Conservation (phyloP, 768 basidiomycete genomes). For the Thelephora aurantiotincta region DNA sequence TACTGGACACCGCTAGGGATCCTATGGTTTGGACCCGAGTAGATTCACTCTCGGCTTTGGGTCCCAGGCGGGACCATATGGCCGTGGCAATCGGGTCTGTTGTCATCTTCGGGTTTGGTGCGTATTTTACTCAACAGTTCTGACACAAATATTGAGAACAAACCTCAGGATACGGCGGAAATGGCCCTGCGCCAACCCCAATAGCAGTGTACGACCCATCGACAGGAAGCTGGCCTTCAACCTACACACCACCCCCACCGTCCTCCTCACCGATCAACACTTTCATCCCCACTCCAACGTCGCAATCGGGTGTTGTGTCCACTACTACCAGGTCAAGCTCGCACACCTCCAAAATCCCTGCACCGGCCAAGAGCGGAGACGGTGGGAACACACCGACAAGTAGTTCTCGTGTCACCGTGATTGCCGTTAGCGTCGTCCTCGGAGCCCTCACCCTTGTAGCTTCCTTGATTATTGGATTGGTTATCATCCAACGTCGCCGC, state of each 20-base stretch:
- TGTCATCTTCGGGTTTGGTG: constrained; percentile 72
- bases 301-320: not conserved
- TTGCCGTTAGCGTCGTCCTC: constrained; percentile 49
- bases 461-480: constrained; percentile 25
- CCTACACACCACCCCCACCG: constrained; percentile 26
- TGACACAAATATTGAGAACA: not conserved
- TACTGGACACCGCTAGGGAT: constrained; percentile 39
- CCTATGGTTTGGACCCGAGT: constrained; percentile 49
- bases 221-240: constrained; percentile 21
- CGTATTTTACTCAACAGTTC: constrained; percentile 13
- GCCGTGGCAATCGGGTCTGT: constrained; percentile 45
- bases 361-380: not conserved
- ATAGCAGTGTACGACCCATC: constrained; percentile 36
- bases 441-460: constrained; percentile 43
- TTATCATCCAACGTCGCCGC: constrained; percentile 26
- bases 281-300: not conserved
- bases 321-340: not conserved
- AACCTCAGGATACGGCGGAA: constrained; percentile 12
- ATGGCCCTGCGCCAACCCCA: constrained; percentile 37
- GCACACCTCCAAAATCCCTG: not conserved
- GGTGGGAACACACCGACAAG: not conserved
- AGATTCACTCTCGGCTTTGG: constrained; percentile 38
- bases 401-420: constrained; percentile 22
- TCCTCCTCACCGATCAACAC: constrained; percentile 3
- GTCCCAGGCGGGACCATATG: constrained; percentile 59